phyloP scores from a whole-genome alignment of 2,329 filamentous ascomycete species.

The Pseudogymnoascus sp. region DNA sequence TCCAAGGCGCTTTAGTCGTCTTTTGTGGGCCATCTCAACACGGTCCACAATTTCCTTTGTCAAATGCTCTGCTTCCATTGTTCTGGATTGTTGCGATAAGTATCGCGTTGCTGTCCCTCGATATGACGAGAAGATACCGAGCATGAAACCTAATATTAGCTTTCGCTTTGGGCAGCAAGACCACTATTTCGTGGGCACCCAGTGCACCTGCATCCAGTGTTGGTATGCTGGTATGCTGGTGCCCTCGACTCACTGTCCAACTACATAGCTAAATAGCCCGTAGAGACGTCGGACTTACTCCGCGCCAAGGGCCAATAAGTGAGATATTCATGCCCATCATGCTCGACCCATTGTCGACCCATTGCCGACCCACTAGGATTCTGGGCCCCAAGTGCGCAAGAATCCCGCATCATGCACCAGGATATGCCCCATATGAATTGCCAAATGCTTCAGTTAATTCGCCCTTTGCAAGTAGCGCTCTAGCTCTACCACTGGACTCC shows the following conservation, averaged over 20 bases:
- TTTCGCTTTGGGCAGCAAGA: slow-evolving; percentile 2
- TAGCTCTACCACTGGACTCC: not conserved
- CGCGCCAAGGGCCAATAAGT: slow-evolving; percentile 1
- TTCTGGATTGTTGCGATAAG: slow-evolving; percentile 2
- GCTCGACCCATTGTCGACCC: not conserved
- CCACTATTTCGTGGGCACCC: slow-evolving; percentile 4
- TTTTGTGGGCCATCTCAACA: slow-evolving; percentile 59
- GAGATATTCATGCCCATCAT: slow-evolving; percentile 7
- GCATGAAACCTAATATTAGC: slow-evolving; percentile 2
- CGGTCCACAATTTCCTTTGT: slow-evolving; percentile 41
- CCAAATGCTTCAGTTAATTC: slow-evolving; percentile 4
- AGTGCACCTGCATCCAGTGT: not conserved
- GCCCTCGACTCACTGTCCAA: not conserved
- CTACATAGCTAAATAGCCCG: slow-evolving; percentile 8
- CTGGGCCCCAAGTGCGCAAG: not conserved
- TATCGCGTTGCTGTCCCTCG: slow-evolving; percentile 2
- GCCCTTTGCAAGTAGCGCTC: not conserved
- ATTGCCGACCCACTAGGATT: slow-evolving; percentile 4
- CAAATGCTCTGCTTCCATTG: slow-evolving; percentile 13
- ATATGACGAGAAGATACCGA: not conserved
- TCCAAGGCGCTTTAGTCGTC: slow-evolving; percentile 57
- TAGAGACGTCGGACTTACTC: slow-evolving; percentile 6
- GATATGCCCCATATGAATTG: slow-evolving; percentile 2
- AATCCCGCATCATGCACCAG: slow-evolving; percentile 1
- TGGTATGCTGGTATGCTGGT: not conserved